Evolutionary conservation across 768 basidiomycete genomes (phyloP), one percentile per base, ranked within the genome.

Genomic region (Hygrophorus pudorinus): DNA sequence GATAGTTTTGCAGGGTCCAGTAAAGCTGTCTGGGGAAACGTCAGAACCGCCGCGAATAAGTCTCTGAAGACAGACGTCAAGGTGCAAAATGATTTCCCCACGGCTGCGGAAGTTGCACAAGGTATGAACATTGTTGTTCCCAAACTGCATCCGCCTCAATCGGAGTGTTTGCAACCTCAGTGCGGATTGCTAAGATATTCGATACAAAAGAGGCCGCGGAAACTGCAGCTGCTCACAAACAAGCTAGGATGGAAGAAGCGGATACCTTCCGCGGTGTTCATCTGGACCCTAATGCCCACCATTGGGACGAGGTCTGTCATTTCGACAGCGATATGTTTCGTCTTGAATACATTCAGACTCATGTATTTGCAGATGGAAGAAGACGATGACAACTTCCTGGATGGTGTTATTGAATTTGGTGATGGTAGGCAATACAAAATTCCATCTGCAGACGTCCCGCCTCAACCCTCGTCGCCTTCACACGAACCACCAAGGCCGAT

Each of bases 261-360:
- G 94, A 96, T 60, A 85, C 92, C 0, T 99, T 99, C 64, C 76
- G 92, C 31, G 93, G 93, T 0, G 81, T 90, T 1, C 92, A 98
- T 61, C 66, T 97, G 38, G 83, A 96, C 63, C 88, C 92, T 39
- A 93, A 93, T 54, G 80, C 86, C 2, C 86, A 91, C 57, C 92
- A 97, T 58, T 99, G 96, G 96, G 96, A 97, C 53, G 92, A 96
- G 75, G 93, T 97, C 50, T 49, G 85, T 63, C 32, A 29, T 38
- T n/a, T 42, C 44, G 7, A 44, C 45, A 29, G 38, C 17, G 20
- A 38, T 27, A 9, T 42, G 4, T 28, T 36, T 12, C 47, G 29
- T 14, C n/a, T 20, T 9, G 35, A 51, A 6, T 46, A 36, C 37
- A 30, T 6, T 44, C 44, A 54, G 21, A 5, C 24, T 27, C 34